Evolutionary conservation across 2,329 filamentous ascomycete species (phyloP), one percentile per base, ranked within the genome.

Genomic region (Colletotrichum sublineola): DNA sequence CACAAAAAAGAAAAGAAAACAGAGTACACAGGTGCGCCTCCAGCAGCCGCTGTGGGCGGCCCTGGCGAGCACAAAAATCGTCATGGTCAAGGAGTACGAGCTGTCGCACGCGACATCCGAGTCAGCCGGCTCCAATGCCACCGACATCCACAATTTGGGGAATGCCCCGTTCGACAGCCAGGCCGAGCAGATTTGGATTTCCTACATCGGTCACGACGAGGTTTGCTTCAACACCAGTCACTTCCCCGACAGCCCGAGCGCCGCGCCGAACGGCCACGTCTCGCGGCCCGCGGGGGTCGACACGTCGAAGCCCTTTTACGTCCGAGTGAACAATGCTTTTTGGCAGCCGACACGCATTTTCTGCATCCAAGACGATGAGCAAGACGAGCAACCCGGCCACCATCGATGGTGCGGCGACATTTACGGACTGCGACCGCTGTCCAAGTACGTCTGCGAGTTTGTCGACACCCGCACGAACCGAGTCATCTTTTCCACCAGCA

Each of bases 11-110:
- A 93, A 94, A 84, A 91, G 93, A 83, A 96, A 96, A 84, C 94
- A 97, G 83, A 96, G 94, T 79, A 95, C 94, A 71, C 94, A 96
- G 82, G 94, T 97, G 76, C 89, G 95, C 81, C 94, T 94, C 80
- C 92, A 94, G 79, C 95, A 98, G 83, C 95, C 95, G 61, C 89
- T 98, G 75, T 98, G 95, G 95, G 94, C 95, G 75, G 95, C 95
- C 60, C 89, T 98, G 77, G 95, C 95, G 63, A 97, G 94, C 84
- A 97, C 95, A 79, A 98, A 98, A 87, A 95, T 98, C 80, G 96
- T 96, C 77, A 94, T 97, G 83, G 92, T 97, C 79, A 96, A 97
- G 84, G 95, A 95, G 82, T 94, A 94, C 77, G 93, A 95, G 83
- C 89, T 97, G 80, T 96, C 93, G 75, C 91, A 93, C 80, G 91